Evolutionary conservation across 2,329 filamentous ascomycete species (phyloP).

Genomic region (Huntiella moniliformis): DNA sequence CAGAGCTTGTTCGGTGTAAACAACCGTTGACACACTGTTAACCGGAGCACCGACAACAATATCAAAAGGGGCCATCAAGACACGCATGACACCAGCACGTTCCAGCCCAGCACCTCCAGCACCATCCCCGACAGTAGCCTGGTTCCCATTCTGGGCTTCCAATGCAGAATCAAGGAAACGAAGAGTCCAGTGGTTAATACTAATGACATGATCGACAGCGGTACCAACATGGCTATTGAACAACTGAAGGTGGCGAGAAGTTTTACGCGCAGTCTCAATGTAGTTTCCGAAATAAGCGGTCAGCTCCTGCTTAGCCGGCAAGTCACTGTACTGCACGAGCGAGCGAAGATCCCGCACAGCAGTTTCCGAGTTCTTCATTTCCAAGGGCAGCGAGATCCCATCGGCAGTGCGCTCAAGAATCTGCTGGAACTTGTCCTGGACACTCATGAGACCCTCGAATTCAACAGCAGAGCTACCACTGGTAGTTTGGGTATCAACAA

Average conservation of each 20-base stretch:
- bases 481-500: conserved; percentile 13
- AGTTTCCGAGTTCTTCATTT: conserved; percentile 61
- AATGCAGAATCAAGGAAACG: conserved; percentile 45
- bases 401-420: conserved; percentile 50
- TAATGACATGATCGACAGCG: conserved; percentile 55
- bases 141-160: conserved; percentile 16
- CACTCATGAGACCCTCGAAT: conserved; percentile 56
- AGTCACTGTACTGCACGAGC: conserved; percentile 49
- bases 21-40: background rate
- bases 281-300: conserved; percentile 60
- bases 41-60: conserved; percentile 5
- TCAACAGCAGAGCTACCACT: conserved; percentile 27
- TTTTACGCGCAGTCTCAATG: conserved; percentile 46
- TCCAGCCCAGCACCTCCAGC: background rate
- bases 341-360: conserved; percentile 57
- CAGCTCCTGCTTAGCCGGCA: conserved; percentile 51
- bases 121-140: conserved; percentile 19
- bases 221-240: conserved; percentile 63
- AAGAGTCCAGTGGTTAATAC: conserved; percentile 58
- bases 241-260: conserved; percentile 46
- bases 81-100: conserved; percentile 3
- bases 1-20: conserved; percentile 37
- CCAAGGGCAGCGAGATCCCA: conserved; percentile 48
- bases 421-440: conserved; percentile 59
- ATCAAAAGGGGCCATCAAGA: conserved; percentile 9